Conservation (phyloP, 1,284 basidiomycete genomes). For the Stygiomarasmius scandens region DNA sequence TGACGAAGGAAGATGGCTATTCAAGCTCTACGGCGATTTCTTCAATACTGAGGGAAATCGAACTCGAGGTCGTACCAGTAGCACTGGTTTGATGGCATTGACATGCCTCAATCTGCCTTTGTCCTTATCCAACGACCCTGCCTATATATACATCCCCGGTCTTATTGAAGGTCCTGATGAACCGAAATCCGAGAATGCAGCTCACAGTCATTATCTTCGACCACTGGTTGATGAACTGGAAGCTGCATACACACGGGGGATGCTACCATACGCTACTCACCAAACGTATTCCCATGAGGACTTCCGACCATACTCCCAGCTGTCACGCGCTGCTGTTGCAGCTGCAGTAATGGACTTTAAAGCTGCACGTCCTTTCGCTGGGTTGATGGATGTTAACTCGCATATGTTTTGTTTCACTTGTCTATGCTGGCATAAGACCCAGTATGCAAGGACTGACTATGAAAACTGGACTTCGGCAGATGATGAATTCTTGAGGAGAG, state of each 20-base stretch:
- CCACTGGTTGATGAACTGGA: constrained; percentile 4
- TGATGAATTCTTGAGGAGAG: constrained; percentile 3
- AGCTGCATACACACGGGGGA: background rate
- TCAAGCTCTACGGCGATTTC: constrained; percentile 4
- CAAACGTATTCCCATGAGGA: too few relatives aligned
- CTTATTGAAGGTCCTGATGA: constrained; percentile 7
- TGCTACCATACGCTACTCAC: background rate
- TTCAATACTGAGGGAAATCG: constrained; percentile 15
- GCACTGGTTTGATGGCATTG: constrained; percentile 6
- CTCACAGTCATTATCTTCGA: constrained; percentile 7
- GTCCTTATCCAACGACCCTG: background rate
- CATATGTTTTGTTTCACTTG: constrained; percentile 8
- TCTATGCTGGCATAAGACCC: background rate
- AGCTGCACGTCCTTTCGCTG: constrained; percentile 7
- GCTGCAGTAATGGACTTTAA: constrained; percentile 2
- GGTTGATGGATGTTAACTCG: constrained; percentile 10
- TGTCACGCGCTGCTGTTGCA: background rate
- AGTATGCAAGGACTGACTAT: background rate
- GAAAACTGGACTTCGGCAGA: background rate
- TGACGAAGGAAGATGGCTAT: constrained; percentile 9
- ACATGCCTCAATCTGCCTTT: constrained; percentile 8
- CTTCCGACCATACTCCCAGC: background rate
- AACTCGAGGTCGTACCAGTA: background rate
- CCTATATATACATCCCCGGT: constrained; percentile 11
- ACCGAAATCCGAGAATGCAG: background rate